Evolutionary conservation across 805 yeast genomes (phyloP).

Genomic region (Starmerella khaoyaiensis): DNA sequence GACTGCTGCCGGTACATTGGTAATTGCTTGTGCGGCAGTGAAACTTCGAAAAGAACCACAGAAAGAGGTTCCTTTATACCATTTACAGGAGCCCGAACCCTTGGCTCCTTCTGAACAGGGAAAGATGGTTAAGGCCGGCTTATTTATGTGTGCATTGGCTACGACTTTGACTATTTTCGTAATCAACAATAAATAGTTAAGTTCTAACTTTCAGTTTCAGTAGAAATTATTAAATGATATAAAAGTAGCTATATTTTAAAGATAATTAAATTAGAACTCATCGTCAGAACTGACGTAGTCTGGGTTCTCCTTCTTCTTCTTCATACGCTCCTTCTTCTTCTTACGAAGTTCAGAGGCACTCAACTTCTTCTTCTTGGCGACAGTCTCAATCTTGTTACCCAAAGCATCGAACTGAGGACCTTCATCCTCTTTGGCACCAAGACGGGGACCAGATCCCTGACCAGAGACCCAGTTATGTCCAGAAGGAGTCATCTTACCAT

Average conservation of each 20-base stretch:
- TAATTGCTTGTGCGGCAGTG: no score
- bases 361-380: slow-evolving; percentile 93
- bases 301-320: slow-evolving; percentile 99
- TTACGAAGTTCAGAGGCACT: slow-evolving; percentile 98
- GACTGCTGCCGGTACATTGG: no score
- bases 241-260: background rate
- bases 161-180: no score
- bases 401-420: slow-evolving; percentile 98
- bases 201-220: no score
- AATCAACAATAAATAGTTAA: no score
- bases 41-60: no score
- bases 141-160: no score
- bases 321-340: slow-evolving; percentile 99
- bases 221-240: no score
- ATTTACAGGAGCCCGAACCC: no score
- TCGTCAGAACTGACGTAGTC: slow-evolving; percentile 98
- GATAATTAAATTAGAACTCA: slow-evolving; percentile 41
- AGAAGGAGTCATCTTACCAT: slow-evolving; percentile 98
- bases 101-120: no score
- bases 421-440: slow-evolving; percentile 86
- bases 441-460: slow-evolving; percentile 99
- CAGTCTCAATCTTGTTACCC: slow-evolving; percentile 98
- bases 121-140: no score
- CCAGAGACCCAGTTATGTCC: slow-evolving; percentile 99
- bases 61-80: no score